These are phyloP conservation scores for Ensete ventricosum DNA, from an alignment of 176 grass and related monocot genomes.

Conservation along the genomic window DNA sequence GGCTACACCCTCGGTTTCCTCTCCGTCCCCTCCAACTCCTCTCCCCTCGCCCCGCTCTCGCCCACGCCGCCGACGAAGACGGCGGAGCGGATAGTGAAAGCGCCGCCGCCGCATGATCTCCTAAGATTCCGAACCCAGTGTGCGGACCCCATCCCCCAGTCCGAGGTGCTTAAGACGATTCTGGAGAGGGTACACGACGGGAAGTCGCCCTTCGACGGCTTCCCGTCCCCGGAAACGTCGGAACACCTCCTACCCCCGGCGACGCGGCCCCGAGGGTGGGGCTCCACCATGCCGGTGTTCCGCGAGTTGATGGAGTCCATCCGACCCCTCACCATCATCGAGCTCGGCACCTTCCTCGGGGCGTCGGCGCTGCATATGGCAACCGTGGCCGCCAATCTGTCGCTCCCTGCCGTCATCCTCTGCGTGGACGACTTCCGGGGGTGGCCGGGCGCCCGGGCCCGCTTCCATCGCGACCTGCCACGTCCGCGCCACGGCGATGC, in stretches of 20 bases:
- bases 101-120: slow-evolving; percentile 51
- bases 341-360: slow-evolving; percentile 92
- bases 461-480: slow-evolving; percentile 65
- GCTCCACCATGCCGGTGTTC: slow-evolving; percentile 74
- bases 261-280: slow-evolving; percentile 66
- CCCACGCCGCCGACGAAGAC: neutral
- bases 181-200: slow-evolving; percentile 63
- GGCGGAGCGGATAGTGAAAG: neutral
- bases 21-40: slow-evolving; percentile 25
- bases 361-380: slow-evolving; percentile 98
- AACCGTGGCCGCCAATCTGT: slow-evolving; percentile 52
- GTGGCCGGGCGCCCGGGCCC: slow-evolving; percentile 64
- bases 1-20: slow-evolving; percentile 69
- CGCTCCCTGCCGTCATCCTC: slow-evolving; percentile 63
- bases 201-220: slow-evolving; percentile 50
- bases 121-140: slow-evolving; percentile 61
- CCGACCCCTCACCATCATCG: slow-evolving; percentile 57
- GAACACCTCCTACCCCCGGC: slow-evolving; percentile 46
- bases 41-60: slow-evolving; percentile 19
- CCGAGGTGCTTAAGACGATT: slow-evolving; percentile 41
- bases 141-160: slow-evolving; percentile 30
- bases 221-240: slow-evolving; percentile 41
- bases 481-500: slow-evolving; percentile 42
- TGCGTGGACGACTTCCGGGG: slow-evolving; percentile 95
- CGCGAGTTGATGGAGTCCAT: slow-evolving; percentile 55